A percentile compares a stretch with the other conserved stretches of the same genome.
These are phyloP conservation scores for Zymoseptoria passerinii DNA, from an alignment of 2,329 filamentous ascomycete genomes.

Conservation along the genomic window DNA sequence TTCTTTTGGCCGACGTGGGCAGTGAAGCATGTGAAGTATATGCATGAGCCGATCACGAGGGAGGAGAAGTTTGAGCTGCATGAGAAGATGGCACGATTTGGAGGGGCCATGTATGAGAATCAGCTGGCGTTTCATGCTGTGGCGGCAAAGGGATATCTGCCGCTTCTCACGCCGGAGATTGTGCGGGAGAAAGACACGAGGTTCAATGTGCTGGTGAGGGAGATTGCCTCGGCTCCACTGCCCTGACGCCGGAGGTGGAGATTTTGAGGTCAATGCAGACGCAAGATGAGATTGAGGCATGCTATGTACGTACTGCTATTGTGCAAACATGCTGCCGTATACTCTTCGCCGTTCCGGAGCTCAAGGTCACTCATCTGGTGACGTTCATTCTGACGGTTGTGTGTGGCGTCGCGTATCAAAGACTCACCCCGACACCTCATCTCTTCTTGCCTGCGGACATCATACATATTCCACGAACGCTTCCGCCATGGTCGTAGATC, in stretches of 20 bases:
- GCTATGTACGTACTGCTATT: neutral
- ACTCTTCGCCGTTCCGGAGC: neutral
- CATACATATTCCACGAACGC: neutral
- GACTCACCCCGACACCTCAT: neutral
- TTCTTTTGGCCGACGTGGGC: constrained; percentile 15
- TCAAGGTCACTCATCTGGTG: neutral
- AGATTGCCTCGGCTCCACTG: neutral
- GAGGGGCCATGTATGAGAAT: constrained; percentile 11
- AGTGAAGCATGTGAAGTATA: constrained; percentile 3
- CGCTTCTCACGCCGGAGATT: neutral
- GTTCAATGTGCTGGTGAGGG: neutral
- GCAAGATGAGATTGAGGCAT: neutral
- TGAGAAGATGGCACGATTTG: constrained; percentile 1
- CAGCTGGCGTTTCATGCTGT: constrained; percentile 9
- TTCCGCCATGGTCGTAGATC: neutral
- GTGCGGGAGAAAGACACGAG: neutral
- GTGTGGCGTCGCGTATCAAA: neutral
- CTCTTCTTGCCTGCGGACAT: neutral
- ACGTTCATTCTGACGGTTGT: neutral
- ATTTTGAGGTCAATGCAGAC: neutral
- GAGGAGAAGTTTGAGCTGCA: constrained; percentile 1
- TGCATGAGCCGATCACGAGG: constrained; percentile 5
- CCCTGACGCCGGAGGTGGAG: neutral
- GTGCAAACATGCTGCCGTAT: neutral
- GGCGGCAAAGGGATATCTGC: neutral